Evolutionary conservation across 1,284 basidiomycete genomes (phyloP), one percentile per base, ranked within the genome.

Genomic region (Vanrija humicola): DNA sequence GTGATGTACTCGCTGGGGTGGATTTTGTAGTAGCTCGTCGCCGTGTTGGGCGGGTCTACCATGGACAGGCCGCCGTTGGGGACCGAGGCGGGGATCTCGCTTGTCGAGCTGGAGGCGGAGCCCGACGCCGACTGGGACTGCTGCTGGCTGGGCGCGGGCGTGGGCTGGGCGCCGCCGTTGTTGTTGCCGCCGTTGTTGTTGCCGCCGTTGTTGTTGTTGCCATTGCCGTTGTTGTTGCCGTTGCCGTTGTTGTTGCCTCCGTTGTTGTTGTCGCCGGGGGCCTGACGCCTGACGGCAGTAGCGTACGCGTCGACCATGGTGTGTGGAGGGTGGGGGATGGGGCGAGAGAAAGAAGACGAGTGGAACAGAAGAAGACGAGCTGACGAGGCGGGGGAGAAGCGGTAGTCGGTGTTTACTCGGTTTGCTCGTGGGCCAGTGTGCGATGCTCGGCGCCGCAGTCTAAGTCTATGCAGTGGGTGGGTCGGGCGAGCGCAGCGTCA

Each of bases 11-110:
- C 82, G 46, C 81, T 80, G 0, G 79, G 76, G 0, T 88, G 89
- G 65, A 97, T 88, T 81, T 96, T 95, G 81, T 87, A 95, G 78
- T 83, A 97, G 6, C 89, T 90, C 4, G 84, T 72, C 18, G 77
- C 84, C 10, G 87, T 86, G 62, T 84, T 82, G 0, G 89, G 86
- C 1, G 92, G 92, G 70, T 89, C 82, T 10, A 74, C 67, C 55
- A 78, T 72, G 9, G 70, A 66, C 23, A 77, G 52, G 5, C 74
- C 75, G 12, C 76, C 76, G 3, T 67, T 67, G 7, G 75, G 73
- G 0, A 75, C 75, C 0, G 73, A 75, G 28, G 56, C 61, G 6
- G 75, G 75, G 53, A 77, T 75, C 10, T 67, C 70, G 6, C 64
- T 64, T 0, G 66, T 50, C 14, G 59, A 58, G 16, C 42, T 54